phyloP scores from a whole-genome alignment of 495 filamentous ascomycete species.

The Penicillium crystallinum region DNA sequence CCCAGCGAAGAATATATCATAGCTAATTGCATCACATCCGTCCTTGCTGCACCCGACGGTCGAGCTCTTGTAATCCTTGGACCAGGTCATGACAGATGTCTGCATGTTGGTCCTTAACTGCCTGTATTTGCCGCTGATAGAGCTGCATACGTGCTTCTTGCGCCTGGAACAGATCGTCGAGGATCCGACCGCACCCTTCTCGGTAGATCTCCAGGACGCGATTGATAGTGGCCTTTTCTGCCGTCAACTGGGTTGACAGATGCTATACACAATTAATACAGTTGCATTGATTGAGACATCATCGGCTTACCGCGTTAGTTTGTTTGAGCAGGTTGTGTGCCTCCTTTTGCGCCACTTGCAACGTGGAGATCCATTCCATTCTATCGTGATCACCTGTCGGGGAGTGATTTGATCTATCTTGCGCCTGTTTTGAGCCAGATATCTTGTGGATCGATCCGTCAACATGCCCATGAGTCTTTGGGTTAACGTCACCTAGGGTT shows the following conservation, averaged over 20 bases:
- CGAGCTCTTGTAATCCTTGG: conserved; percentile 26
- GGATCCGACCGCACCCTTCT: conserved; percentile 27
- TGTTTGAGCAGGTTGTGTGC: conserved; percentile 17
- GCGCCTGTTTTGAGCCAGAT: background rate
- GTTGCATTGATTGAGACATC: background rate
- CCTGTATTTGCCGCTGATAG: conserved; percentile 28
- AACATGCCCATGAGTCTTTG: background rate
- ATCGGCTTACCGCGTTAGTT: conserved; percentile 24
- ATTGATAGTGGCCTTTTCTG: conserved; percentile 28
- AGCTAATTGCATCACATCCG: background rate
- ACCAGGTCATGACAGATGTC: conserved; percentile 32
- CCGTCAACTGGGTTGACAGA: conserved; percentile 25
- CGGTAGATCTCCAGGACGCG: conserved; percentile 29
- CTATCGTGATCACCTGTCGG: background rate
- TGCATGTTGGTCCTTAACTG: conserved; percentile 28
- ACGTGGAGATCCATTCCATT: conserved; percentile 22
- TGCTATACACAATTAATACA: conserved; percentile 12
- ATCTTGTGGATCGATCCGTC: background rate
- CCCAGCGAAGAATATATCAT: no score
- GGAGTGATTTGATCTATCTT: background rate
- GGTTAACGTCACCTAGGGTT: background rate
- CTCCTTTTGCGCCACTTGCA: conserved; percentile 21
- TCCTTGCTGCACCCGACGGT: conserved; percentile 20
- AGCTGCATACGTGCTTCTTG: conserved; percentile 31
- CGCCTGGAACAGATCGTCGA: conserved; percentile 30